phyloP scores from a whole-genome alignment of 2,329 filamentous ascomycete genomes.

The Cladosporium halotolerans region DNA sequence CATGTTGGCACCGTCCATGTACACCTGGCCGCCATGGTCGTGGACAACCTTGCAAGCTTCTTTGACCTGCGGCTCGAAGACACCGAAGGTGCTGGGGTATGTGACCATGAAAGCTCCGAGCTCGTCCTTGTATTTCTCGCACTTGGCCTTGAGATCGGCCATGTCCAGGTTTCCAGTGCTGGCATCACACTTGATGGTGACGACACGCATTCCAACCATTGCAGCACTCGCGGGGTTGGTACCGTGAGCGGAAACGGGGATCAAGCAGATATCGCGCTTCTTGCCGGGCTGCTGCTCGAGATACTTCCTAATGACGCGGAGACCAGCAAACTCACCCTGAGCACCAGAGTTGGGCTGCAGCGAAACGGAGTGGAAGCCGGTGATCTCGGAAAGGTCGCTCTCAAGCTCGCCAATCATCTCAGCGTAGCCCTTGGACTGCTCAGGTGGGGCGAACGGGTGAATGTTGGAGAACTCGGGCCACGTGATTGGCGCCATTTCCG shows the following conservation, averaged over 20 bases:
- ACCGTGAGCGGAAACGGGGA: conserved; percentile 89
- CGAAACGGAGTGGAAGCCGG: conserved; percentile 82
- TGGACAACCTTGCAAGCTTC: conserved; percentile 81
- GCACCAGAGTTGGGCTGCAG: conserved; percentile 94
- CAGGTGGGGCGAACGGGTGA: conserved; percentile 69
- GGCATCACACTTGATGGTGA: conserved; percentile 83
- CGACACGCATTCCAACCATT: conserved; percentile 93
- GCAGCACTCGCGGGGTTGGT: conserved; percentile 93
- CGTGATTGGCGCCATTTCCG: conserved; percentile 84
- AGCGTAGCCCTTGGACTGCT: conserved; percentile 61
- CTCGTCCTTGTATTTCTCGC: conserved; percentile 76
- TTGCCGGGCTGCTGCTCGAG: conserved; percentile 61
- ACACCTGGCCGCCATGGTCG: conserved; percentile 82
- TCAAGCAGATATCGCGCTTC: conserved; percentile 85
- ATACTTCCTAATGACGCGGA: conserved; percentile 81
- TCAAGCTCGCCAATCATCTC: conserved; percentile 67
- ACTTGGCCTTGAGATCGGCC: conserved; percentile 78
- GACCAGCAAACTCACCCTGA: conserved; percentile 88
- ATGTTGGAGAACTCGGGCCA: conserved; percentile 69
- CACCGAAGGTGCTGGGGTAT: conserved; percentile 89
- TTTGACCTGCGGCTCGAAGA: conserved; percentile 87
- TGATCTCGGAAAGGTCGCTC: conserved; percentile 70
- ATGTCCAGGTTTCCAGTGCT: conserved; percentile 87
- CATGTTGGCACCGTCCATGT: conserved; percentile 99
- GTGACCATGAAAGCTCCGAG: conserved; percentile 94